phyloP scores from a whole-genome alignment of 148 eudicot genomes.

The Chenopodium quinoa region DNA sequence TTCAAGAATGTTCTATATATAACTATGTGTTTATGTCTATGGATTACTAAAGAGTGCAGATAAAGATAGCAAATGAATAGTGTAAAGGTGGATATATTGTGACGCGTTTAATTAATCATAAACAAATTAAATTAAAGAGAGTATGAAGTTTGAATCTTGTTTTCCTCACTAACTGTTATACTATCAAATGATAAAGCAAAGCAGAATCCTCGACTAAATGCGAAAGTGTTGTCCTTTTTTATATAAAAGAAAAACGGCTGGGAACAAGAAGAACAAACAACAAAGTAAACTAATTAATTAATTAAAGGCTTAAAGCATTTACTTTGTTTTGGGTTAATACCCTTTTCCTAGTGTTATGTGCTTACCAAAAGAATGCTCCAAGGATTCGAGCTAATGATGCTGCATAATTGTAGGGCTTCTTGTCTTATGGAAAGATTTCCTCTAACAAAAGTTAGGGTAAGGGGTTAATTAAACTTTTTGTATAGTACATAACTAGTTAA shows the following conservation, averaged over 20 bases:
- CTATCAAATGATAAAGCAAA: background rate
- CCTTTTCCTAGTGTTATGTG: background rate
- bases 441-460: too few relatives aligned
- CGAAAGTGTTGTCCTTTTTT: background rate
- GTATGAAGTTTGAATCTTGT: constrained; percentile 1
- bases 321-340: background rate
- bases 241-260: background rate
- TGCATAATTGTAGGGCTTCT: too few relatives aligned
- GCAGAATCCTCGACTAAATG: background rate
- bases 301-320: background rate
- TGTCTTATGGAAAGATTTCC: too few relatives aligned
- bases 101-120: too few relatives aligned
- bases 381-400: background rate
- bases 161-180: background rate
- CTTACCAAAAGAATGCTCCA: constrained; percentile 1
- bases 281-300: constrained; percentile 12
- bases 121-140: background rate
- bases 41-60: too few relatives aligned
- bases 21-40: too few relatives aligned
- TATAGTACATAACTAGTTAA: too few relatives aligned
- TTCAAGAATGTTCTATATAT: too few relatives aligned
- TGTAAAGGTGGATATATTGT: too few relatives aligned
- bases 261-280: constrained; percentile 32
- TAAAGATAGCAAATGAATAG: too few relatives aligned
- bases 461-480: too few relatives aligned